Evolutionary conservation across 805 yeast genomes (phyloP).

Genomic region (Nakazawaea anatomiae): DNA sequence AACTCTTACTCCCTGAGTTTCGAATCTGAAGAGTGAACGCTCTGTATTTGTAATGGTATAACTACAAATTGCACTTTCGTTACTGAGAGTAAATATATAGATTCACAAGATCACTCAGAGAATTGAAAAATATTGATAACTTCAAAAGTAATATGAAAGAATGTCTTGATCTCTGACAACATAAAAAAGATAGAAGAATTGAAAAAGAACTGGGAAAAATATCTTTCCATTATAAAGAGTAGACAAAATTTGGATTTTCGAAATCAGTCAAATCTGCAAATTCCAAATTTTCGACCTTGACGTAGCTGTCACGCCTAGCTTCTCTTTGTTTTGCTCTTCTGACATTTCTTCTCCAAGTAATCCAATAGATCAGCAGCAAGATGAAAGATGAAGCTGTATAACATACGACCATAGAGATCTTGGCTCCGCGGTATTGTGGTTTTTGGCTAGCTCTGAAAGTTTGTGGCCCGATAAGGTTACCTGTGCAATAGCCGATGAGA

Average conservation of each 20-base stretch:
- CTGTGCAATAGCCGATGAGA: slow-evolving; percentile 50
- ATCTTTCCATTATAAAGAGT: neutral
- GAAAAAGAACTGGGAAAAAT: too few relatives aligned
- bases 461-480: slow-evolving; percentile 59
- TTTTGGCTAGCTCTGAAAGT: slow-evolving; percentile 44
- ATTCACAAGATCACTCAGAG: too few relatives aligned
- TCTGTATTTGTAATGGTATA: too few relatives aligned
- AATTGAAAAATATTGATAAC: too few relatives aligned
- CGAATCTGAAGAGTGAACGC: too few relatives aligned
- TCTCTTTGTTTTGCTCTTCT: slow-evolving; percentile 10
- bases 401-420: slow-evolving; percentile 45
- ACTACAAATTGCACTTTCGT: too few relatives aligned
- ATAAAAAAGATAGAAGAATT: too few relatives aligned
- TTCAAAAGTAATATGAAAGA: too few relatives aligned
- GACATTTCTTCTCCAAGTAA: slow-evolving; percentile 14
- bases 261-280: neutral
- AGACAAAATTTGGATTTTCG: neutral
- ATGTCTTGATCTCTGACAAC: too few relatives aligned
- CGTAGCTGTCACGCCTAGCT: too few relatives aligned
- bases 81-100: too few relatives aligned
- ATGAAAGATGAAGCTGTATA: slow-evolving; percentile 32
- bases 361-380: slow-evolving; percentile 36
- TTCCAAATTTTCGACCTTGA: neutral
- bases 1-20: too few relatives aligned
- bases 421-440: slow-evolving; percentile 54